Evolutionary conservation across 192 early-diverging fungal genomes (phyloP), one percentile per base, ranked within the genome.

Genomic region (Backusella tarrabulga): DNA sequence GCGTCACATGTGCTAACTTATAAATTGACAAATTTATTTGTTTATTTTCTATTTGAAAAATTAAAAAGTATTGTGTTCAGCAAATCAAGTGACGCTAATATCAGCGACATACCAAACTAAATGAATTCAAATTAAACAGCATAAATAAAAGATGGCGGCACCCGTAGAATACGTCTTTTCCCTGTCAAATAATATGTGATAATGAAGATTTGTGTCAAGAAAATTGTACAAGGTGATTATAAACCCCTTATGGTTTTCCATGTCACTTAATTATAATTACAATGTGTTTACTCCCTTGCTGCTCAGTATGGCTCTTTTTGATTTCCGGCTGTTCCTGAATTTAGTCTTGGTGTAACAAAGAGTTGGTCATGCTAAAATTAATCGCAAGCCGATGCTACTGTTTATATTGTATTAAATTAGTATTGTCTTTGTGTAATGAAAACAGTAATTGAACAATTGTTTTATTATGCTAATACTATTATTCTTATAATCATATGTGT

Each of bases 371-470:
- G 6, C 56, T 63, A 63, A 63, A 29, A 63, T 63, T 63, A 63
- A 63, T 63, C 56, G 21, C 56, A 63, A 29, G 12, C 23, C 9
- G 56, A 63, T 63, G 9, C 1, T 63, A 11, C 23, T 63, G 56
- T 63, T 63, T 63, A 63, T 63, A 63, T 63, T 63, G 56, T 63
- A 63, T 63, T 63, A 63, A 63, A 63, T 63, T 26, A n/a, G 15
- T 50, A 29, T 63, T 63, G 21, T 63, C 23, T 63, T 63, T 63
- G 56, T 63, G 21, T 63, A 63, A 63, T 63, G 56, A 63, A 26
- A 63, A 14, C 7, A 26, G 56, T 26, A n/a, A n/a, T 50, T 21
- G 46, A 50, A 6, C 46, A n/a, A 50, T 50, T 50, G 46, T n/a
- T n/a, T n/a, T 50, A 50, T 50, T 19, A 6, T 7, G 6, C 5